Conservation (phyloP, 2,329 filamentous ascomycete genomes). For the Didymella pomorum region DNA sequence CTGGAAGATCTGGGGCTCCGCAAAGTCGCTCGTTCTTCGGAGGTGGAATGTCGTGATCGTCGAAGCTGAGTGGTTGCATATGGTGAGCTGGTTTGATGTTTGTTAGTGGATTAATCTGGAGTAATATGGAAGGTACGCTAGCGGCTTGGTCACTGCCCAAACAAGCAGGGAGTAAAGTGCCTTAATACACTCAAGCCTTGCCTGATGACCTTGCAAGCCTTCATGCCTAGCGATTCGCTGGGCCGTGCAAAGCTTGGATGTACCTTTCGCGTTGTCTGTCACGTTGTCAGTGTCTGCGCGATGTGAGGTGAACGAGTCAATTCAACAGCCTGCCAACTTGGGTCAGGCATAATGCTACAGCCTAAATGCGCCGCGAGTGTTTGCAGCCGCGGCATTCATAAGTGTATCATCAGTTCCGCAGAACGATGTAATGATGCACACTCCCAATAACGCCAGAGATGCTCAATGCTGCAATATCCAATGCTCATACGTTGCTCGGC, state of each 20-base stretch:
- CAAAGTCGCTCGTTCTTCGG: not conserved
- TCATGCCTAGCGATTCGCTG: constrained; percentile 5
- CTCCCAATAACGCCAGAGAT: constrained; percentile 31
- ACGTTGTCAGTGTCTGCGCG: not conserved
- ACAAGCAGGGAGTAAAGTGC: constrained; percentile 14
- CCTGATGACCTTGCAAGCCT: constrained; percentile 14
- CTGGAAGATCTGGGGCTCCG: not conserved
- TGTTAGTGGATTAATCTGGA: constrained; percentile 26
- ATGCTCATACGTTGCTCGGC: constrained; percentile 44
- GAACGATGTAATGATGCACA: not conserved
- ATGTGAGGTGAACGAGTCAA: not conserved
- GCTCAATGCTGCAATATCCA: constrained; percentile 16
- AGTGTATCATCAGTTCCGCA: not conserved
- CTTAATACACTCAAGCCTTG: constrained; percentile 20
- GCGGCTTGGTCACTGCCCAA: constrained; percentile 6
- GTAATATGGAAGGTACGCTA: constrained; percentile 20
- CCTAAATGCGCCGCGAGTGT: constrained; percentile 10
- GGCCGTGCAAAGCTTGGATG: constrained; percentile 18
- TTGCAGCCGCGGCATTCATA: constrained; percentile 8
- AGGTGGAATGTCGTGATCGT: not conserved
- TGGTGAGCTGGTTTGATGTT: constrained; percentile 25
- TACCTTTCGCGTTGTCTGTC: not conserved
- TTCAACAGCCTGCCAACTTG: constrained; percentile 4
- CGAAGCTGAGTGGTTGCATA: constrained; percentile 25
- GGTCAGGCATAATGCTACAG: constrained; percentile 10